Conservation (phyloP, 495 filamentous ascomycete genomes). For the Talaromyces liani region DNA sequence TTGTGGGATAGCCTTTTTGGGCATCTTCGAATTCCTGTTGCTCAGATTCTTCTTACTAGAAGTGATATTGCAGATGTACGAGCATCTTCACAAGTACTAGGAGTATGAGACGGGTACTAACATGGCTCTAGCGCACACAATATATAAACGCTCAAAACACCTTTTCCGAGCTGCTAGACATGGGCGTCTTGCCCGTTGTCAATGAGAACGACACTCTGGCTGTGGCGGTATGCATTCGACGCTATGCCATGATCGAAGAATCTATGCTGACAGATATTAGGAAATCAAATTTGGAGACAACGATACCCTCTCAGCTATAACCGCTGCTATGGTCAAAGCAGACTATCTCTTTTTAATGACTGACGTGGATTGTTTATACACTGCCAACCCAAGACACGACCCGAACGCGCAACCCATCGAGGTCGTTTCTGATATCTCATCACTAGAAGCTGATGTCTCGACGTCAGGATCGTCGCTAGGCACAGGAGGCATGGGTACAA, state of each 20-base stretch:
- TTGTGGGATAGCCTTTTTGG: constrained; percentile 90
- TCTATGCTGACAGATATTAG: constrained; percentile 19
- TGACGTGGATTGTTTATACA: constrained; percentile 95
- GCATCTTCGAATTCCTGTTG: constrained; percentile 81
- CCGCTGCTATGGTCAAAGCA: constrained; percentile 93
- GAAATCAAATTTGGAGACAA: constrained; percentile 99
- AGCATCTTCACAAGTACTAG: not conserved
- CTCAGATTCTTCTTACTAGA: constrained; percentile 90
- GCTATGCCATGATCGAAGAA: not conserved
- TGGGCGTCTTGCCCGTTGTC: constrained; percentile 97
- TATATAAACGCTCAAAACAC: constrained; percentile 97
- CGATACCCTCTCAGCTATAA: constrained; percentile 93
- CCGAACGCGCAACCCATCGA: constrained; percentile 84
- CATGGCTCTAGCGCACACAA: constrained; percentile 61
- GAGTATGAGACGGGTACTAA: constrained; percentile 10
- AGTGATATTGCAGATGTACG: constrained; percentile 93
- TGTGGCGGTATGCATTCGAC: constrained; percentile 53
- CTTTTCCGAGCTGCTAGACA: constrained; percentile 77
- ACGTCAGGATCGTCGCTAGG: constrained; percentile 81
- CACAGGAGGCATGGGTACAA: constrained; percentile 97
- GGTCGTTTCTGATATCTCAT: constrained; percentile 81
- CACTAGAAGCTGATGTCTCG: constrained; percentile 85
- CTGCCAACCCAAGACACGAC: constrained; percentile 82
- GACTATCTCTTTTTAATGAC: constrained; percentile 99
- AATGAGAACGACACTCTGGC: constrained; percentile 98